Base-by-base conservation (phyloP, 1,284 basidiomycete genomes). In the Naganishia liquefaciens region DNA sequence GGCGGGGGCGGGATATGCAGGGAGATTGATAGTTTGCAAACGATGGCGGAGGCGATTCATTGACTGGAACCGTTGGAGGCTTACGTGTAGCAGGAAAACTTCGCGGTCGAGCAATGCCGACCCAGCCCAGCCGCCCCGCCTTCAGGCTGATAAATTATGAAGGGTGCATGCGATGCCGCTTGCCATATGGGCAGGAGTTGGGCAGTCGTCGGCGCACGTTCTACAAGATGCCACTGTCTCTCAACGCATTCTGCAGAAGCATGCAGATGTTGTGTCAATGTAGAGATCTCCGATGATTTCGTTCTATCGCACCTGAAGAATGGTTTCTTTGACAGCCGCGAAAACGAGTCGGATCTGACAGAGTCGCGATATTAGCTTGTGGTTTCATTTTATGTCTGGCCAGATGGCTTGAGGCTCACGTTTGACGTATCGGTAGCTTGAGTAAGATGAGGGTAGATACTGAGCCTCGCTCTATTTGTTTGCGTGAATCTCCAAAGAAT, bases 401-500 rank as follows among this genome's bases (percentile, higher is more conserved):
- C 5, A 7, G 5, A 25, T 37, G 33, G 33, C 33, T 37, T 13
- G 51, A 42, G 23, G 4, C 89, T 68, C 74, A 93, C 92, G 66
- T 85, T 85, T 50, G 78, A 80, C 19, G 84, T 85, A 73, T 85
- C 84, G 1, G 83, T 85, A 17, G 84, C 84, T 68, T 84, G 83
- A n/a, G 84, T 85, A 66, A 85, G 69, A 73, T 96, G 93, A 1
- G 93, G 92, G 78, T 96, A 96, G 15, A 96, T 89, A 66, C 88
- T 91, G 68, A 96, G 77, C 62, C 89, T 81, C 39, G 91, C 91
- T 30, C 93, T 82, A 75, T 99, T 99, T 50, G 90, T 89, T 78
- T 96, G 92, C 81, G 94, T 96, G 72, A 97, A 98, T 70, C 91
- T 82, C 95, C 94, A 98, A 25, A 99, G 81, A 68, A 98, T 96